phyloP scores from a whole-genome alignment of 2,329 filamentous ascomycete species.

The Sporothrix variecibatus region DNA sequence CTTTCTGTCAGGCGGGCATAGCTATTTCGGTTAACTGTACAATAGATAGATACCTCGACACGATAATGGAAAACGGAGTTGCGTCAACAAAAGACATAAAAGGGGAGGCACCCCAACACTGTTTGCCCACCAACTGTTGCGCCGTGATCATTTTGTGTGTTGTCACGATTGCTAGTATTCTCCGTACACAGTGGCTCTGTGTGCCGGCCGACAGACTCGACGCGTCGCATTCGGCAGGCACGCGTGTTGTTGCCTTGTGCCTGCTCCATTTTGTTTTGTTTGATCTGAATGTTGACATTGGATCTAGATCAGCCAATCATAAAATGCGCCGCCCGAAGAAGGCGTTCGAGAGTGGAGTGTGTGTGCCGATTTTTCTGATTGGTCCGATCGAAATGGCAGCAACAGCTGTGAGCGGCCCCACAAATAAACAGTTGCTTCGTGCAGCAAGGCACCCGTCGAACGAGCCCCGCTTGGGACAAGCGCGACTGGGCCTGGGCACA shows the following conservation, averaged over 20 bases:
- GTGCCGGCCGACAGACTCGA: not conserved
- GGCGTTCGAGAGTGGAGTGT: not conserved
- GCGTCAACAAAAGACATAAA: not conserved
- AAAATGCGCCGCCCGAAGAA: not conserved
- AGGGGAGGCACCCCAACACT: not conserved
- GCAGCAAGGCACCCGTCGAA: constrained; percentile 17
- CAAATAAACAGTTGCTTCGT: not conserved
- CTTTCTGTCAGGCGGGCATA: constrained; percentile 7
- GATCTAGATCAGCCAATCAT: constrained; percentile 3
- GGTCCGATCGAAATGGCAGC: constrained; percentile 20
- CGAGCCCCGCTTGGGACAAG: constrained; percentile 11
- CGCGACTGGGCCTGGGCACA: not conserved
- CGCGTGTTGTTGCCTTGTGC: not conserved
- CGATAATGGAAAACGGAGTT: not conserved
- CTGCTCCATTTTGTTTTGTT: not conserved
- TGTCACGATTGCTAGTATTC: not conserved
- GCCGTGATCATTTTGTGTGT: not conserved
- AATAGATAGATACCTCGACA: constrained; percentile 16
- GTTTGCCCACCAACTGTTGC: too few species aligned
- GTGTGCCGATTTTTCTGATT: constrained; percentile 29
- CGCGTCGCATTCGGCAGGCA: not conserved
- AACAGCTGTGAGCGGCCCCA: not conserved
- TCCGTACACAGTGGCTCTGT: not conserved
- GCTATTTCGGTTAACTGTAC: constrained; percentile 1
- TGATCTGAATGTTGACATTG: constrained; percentile 9